phyloP scores from a whole-genome alignment of 768 basidiomycete species.

The Pleurotus ostreatus region DNA sequence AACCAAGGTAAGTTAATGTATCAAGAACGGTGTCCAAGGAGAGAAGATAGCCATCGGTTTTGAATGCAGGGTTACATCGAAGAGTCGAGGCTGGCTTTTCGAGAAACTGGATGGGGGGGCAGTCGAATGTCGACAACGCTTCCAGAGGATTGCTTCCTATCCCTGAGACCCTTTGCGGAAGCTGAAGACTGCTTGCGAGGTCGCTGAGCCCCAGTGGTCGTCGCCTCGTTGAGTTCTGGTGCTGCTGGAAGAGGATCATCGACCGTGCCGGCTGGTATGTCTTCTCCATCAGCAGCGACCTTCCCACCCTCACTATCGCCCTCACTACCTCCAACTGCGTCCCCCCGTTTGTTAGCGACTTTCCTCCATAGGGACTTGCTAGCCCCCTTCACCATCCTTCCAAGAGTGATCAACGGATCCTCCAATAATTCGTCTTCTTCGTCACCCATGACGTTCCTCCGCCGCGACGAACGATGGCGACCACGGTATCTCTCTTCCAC shows the following conservation, averaged over 20 bases:
- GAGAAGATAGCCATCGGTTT: neutral
- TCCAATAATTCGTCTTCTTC: constrained; percentile 29
- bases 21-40: too few relatives aligned
- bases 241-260: too few relatives aligned
- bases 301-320: constrained; percentile 6
- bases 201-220: neutral
- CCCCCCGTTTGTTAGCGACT: constrained; percentile 35
- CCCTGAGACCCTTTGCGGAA: neutral
- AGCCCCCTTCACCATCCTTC: constrained; percentile 48
- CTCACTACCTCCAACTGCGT: constrained; percentile 11
- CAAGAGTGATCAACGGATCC: constrained; percentile 46
- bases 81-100: neutral
- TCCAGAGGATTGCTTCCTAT: neutral
- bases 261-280: neutral
- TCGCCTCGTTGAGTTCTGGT: neutral
- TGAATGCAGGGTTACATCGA: neutral
- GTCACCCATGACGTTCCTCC: constrained; percentile 15
- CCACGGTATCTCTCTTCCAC: constrained; percentile 12
- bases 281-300: constrained; percentile 3
- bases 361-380: constrained; percentile 49
- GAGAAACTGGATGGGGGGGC: neutral
- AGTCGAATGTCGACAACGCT: neutral
- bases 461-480: constrained; percentile 16
- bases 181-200: neutral
- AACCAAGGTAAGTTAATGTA: too few relatives aligned